phyloP scores from a whole-genome alignment of 164 flowering plant genomes.

The Taxillus chinensis region DNA sequence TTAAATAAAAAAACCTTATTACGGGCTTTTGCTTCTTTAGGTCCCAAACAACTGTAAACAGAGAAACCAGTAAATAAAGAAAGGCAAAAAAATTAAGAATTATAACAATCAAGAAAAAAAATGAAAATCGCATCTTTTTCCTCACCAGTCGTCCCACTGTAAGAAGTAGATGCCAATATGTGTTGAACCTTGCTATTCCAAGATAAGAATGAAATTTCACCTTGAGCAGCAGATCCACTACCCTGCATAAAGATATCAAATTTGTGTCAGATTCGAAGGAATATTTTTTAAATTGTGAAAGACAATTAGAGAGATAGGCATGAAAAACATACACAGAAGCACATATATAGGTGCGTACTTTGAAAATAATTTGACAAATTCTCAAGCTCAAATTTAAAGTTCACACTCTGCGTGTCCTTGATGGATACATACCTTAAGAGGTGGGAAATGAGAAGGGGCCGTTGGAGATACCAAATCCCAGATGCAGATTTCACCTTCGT shows the following conservation, averaged over 20 bases:
- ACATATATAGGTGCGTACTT: too few relatives aligned
- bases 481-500: constrained; percentile 88
- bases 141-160: constrained; percentile 87
- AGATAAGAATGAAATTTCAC: constrained; percentile 85
- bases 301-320: too few relatives aligned
- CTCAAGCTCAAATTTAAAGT: too few relatives aligned
- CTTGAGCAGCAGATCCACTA: constrained; percentile 79
- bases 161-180: constrained; percentile 84
- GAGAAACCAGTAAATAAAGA: constrained; percentile 5
- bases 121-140: constrained; percentile 1
- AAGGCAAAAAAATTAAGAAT: not conserved
- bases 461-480: constrained; percentile 82
- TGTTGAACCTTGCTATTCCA: constrained; percentile 93
- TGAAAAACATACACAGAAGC: too few relatives aligned
- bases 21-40: constrained; percentile 89
- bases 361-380: too few relatives aligned
- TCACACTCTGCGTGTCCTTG: too few relatives aligned
- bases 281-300: too few relatives aligned
- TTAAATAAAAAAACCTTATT: constrained; percentile 45
- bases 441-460: constrained; percentile 68
- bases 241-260: constrained; percentile 39
- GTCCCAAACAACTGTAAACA: constrained; percentile 87
- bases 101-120: not conserved
- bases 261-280: not conserved
- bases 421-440: constrained; percentile 51